phyloP scores from a whole-genome alignment of 495 filamentous ascomycete genomes.

The Penicillium argentinense region DNA sequence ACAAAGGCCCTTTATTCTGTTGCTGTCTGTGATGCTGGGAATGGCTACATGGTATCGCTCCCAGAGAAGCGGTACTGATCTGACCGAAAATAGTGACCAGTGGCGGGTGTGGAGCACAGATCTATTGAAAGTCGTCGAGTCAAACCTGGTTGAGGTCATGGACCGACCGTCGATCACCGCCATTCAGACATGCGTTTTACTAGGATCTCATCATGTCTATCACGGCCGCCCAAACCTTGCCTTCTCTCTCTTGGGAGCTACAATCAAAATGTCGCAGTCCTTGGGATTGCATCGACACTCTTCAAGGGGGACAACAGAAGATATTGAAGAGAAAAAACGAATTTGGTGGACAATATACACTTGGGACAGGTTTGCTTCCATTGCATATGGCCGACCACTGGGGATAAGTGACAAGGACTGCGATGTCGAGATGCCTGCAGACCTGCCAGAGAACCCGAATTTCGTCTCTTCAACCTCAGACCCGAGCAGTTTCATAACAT shows the following conservation, averaged over 20 bases:
- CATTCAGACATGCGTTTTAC: constrained; percentile 31
- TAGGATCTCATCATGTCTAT: constrained; percentile 37
- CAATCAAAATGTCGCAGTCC: constrained; percentile 36
- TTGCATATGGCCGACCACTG: constrained; percentile 34
- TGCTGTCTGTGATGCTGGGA: constrained; percentile 28
- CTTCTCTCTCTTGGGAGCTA: constrained; percentile 35
- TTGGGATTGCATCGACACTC: constrained; percentile 31
- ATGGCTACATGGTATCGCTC: constrained; percentile 37
- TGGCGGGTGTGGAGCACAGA: constrained; percentile 14
- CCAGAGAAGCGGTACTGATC: constrained; percentile 7
- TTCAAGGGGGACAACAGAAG: constrained; percentile 15
- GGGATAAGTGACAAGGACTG: constrained; percentile 38
- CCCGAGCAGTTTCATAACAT: constrained; percentile 16
- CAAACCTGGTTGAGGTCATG: constrained; percentile 34
- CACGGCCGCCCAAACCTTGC: constrained; percentile 35
- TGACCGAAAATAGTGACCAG: constrained; percentile 6
- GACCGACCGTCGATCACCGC: constrained; percentile 30
- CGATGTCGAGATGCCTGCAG: constrained; percentile 32
- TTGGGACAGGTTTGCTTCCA: constrained; percentile 38
- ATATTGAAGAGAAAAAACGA: constrained; percentile 33
- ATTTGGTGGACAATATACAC: constrained; percentile 42
- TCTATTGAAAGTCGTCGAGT: constrained; percentile 21
- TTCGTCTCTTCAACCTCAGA: constrained; percentile 11
- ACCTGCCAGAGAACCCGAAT: constrained; percentile 23
- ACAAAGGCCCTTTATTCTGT: constrained; percentile 27